Percentiles rank a stretch among this genome's conserved stretches.
These are phyloP conservation scores for Chlorella variabilis DNA, from an alignment of 163 green algal genomes.

Conservation along the genomic window DNA sequence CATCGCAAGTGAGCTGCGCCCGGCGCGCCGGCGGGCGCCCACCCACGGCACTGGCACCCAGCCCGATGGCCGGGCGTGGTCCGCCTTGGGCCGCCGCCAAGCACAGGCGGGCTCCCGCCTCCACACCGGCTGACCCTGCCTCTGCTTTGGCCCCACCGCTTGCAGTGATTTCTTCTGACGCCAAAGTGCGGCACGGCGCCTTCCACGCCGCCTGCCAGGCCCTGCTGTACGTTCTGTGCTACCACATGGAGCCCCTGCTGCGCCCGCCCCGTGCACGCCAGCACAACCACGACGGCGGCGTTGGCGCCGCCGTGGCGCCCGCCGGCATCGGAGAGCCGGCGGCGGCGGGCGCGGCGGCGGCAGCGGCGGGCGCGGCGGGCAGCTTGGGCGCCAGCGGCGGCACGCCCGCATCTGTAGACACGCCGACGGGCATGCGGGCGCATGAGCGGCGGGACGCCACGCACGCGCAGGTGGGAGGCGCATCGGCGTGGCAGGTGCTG, in stretches of 20 bases:
- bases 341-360: background rate
- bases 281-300: background rate
- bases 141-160: background rate
- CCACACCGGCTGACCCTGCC: background rate
- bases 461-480: constrained; percentile 5
- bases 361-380: background rate
- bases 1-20: constrained; percentile 28
- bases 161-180: constrained; percentile 29
- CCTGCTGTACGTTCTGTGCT: constrained; percentile 93
- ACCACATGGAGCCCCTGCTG: constrained; percentile 83
- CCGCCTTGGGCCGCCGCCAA: too few species aligned
- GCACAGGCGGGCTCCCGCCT: too few species aligned
- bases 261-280: background rate
- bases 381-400: constrained; percentile 15
- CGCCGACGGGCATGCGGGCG: background rate
- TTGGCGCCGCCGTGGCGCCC: background rate
- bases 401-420: constrained; percentile 12
- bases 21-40: too few species aligned
- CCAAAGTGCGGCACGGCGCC: constrained; percentile 31
- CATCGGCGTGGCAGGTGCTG: background rate
- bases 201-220: constrained; percentile 85
- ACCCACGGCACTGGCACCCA: too few species aligned
- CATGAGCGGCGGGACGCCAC: background rate
- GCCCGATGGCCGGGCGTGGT: too few species aligned
- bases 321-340: background rate